Conservation (phyloP, 768 basidiomycete genomes). For the Tephrocybe sp. region DNA sequence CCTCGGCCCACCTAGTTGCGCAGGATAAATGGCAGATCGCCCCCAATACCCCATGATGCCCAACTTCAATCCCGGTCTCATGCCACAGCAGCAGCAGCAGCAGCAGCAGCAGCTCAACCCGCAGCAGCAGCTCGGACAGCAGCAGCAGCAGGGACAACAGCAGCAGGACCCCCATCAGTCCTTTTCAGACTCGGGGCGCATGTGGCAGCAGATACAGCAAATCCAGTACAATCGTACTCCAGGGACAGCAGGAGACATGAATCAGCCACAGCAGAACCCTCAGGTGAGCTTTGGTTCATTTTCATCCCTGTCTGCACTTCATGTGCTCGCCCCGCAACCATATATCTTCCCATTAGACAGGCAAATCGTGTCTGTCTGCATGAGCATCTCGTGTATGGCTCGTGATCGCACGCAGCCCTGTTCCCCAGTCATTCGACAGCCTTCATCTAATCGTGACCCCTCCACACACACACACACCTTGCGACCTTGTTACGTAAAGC, state of each 20-base stretch:
- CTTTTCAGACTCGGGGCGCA: conserved; percentile 51
- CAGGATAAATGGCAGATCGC: conserved; percentile 64
- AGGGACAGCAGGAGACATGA: conserved; percentile 42
- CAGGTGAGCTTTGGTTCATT: conserved; percentile 42
- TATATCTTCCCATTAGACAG: not conserved
- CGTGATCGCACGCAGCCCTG: conserved; percentile 11
- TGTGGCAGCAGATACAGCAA: conserved; percentile 61
- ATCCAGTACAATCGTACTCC: conserved; percentile 43
- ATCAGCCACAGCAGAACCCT: conserved; percentile 35
- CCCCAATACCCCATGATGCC: conserved; percentile 56
- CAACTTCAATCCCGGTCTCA: conserved; percentile 44
- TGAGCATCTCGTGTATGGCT: conserved; percentile 11
- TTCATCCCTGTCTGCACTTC: conserved; percentile 6
- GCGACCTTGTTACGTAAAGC: conserved; percentile 21
- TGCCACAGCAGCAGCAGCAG: conserved; percentile 46
- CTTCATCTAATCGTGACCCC: conserved; percentile 20
- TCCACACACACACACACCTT: conserved; percentile 12
- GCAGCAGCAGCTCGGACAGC: conserved; percentile 35
- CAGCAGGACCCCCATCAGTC: conserved; percentile 37
- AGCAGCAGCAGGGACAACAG: conserved; percentile 40
- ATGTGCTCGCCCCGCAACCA: no score
- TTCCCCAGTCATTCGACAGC: not conserved
- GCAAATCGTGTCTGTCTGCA: conserved; percentile 13
- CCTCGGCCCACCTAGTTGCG: conserved; percentile 21
- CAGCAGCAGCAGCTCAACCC: conserved; percentile 35